Base-by-base conservation (phyloP, 2,329 filamentous ascomycete species). In the Ascochyta clinopodiicola region DNA sequence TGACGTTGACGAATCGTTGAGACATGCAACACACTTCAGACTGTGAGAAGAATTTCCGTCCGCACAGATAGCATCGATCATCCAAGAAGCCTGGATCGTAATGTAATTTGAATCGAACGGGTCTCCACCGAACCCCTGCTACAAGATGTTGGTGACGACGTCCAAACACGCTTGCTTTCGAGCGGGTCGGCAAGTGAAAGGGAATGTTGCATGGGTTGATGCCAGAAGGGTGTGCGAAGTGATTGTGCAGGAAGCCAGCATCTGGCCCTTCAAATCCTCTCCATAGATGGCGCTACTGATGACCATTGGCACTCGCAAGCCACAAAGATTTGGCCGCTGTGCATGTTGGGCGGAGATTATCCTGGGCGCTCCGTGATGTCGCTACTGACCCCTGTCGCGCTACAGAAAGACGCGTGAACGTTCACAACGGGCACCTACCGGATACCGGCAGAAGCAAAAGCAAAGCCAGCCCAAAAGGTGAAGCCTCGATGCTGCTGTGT, bases 271-370 rank as follows among this genome's bases (percentile, higher is more conserved):
- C 46, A 49, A 50, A 46, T 31, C 25, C 43, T 43, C 10, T 3
- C 15, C 24, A 19, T 37, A 22, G 36, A 36, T 35, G 25, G 25
- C 52, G 42, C 52, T 56, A 56, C 38, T 44, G n/a, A 31, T 32
- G 43, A 29, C 22, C 46, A 34, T 25, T 19, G 45, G 25, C 34
- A 57, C 46, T 55, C 50, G 43, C 60, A 59, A 45, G 40, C 49
- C 50, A 37, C 40, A 15, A 50, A 44, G 35, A 21, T 35, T 49
- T 43, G 42, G 53, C 29, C 45, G 38, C 25, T 44, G 32, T 49
- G 37, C 45, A 51, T 50, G 42, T 44, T 44, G 27, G 40, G 54
- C 59, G 57, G 59, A 61, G 47, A 60, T 62, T 59, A 39, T 38
- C 44, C 46, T 50, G 25, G 47, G 43, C 48, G 43, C 42, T 49